Conservation (phyloP, 495 filamentous ascomycete species). For the Gamarada debralockiae region DNA sequence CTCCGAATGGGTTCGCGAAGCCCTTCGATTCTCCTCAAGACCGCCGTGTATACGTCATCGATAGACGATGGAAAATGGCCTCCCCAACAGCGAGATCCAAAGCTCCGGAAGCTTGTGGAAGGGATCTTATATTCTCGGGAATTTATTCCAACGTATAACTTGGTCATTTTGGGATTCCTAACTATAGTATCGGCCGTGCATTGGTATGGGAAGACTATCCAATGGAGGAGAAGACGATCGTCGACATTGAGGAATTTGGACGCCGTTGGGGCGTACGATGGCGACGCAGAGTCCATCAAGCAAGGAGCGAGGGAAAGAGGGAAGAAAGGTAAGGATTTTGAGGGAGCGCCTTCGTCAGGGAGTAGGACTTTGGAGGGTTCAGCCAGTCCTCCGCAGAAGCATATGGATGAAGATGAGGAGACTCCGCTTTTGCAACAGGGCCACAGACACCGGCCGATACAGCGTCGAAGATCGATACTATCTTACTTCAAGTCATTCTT, state of each 20-base stretch:
- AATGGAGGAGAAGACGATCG: conserved; percentile 8
- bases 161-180: conserved; percentile 15
- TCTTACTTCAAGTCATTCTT: conserved; percentile 9
- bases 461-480: not conserved
- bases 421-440: conserved; percentile 13
- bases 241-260: not conserved
- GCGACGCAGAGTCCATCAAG: not conserved
- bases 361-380: conserved; percentile 16
- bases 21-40: conserved; percentile 13
- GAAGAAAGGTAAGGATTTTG: not conserved
- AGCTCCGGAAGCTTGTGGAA: conserved; percentile 14
- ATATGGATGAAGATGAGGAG: conserved; percentile 9
- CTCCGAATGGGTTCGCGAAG: conserved; percentile 20
- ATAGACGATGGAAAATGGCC: not conserved
- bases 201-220: conserved; percentile 12
- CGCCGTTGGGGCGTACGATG: not conserved
- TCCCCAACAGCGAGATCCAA: conserved; percentile 11
- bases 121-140: conserved; percentile 14
- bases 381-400: conserved; percentile 2
- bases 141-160: conserved; percentile 19
- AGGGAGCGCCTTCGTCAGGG: conserved; percentile 13
- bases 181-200: conserved; percentile 7
- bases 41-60: not conserved
- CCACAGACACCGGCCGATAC: not conserved
- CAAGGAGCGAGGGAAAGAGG: not conserved